These are phyloP conservation scores for Scedosporium minutisporum DNA, from an alignment of 2,329 filamentous ascomycete species.

Conservation along the genomic window DNA sequence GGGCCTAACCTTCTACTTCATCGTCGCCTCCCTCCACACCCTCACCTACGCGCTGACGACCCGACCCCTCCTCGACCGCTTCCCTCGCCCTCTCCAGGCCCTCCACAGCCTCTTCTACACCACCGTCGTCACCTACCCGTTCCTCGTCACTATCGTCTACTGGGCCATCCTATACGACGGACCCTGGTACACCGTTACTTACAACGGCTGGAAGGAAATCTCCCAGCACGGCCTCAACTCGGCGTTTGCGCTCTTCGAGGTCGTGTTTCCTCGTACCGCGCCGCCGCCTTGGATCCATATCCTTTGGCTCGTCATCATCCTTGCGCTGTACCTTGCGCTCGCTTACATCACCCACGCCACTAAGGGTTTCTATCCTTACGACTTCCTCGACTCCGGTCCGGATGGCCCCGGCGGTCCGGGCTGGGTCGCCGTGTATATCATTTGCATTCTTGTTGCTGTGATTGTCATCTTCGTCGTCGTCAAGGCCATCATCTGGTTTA, in stretches of 20 bases:
- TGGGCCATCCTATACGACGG: constrained; percentile 52
- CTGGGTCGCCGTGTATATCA: constrained; percentile 53
- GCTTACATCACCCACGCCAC: constrained; percentile 65
- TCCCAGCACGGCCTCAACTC: constrained; percentile 69
- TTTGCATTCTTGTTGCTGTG: constrained; percentile 46
- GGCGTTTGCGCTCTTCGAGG: constrained; percentile 65
- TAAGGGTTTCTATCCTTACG: constrained; percentile 67
- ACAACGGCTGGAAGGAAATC: constrained; percentile 54
- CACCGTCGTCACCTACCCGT: constrained; percentile 52
- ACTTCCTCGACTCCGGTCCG: constrained; percentile 56
- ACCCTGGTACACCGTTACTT: constrained; percentile 40
- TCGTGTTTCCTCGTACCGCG: constrained; percentile 56
- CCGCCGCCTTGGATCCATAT: constrained; percentile 54
- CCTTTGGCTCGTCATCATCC: constrained; percentile 57
- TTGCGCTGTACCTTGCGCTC: constrained; percentile 62
- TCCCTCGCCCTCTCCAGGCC: constrained; percentile 52
- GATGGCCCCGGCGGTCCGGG: constrained; percentile 34
- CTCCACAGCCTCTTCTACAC: constrained; percentile 58
- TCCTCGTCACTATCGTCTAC: constrained; percentile 62
- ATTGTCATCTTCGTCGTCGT: constrained; percentile 43
- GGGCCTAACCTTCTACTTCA: constrained; percentile 73
- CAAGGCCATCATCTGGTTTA: constrained; percentile 39
- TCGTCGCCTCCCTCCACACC: constrained; percentile 59
- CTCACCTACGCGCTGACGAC: constrained; percentile 50
- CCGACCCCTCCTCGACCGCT: constrained; percentile 44